phyloP scores from a whole-genome alignment of 768 basidiomycete genomes.

The Lactarius psammicola region DNA sequence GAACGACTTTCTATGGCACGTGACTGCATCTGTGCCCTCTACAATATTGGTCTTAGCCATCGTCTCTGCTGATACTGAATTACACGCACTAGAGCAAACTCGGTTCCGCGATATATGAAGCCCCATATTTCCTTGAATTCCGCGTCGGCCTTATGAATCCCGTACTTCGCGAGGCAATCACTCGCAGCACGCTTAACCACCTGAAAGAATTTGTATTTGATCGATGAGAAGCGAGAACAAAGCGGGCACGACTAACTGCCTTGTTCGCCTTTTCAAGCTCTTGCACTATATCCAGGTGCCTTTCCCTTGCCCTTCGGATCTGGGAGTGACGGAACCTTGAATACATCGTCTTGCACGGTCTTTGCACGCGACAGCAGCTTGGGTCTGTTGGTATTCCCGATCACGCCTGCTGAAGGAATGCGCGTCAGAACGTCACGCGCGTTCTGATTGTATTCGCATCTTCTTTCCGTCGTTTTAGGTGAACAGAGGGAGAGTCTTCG shows the following conservation, averaged over 20 bases:
- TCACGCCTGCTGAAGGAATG: constrained; percentile 36
- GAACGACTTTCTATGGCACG: constrained; percentile 26
- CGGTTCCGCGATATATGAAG: constrained; percentile 29
- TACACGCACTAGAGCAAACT: constrained; percentile 31
- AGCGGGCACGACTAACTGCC: constrained; percentile 42
- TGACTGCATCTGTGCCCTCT: constrained; percentile 28
- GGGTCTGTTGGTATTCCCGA: constrained; percentile 26
- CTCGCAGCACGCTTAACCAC: constrained; percentile 43
- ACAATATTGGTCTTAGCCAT: neutral
- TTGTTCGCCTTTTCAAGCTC: constrained; percentile 60
- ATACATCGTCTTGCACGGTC: constrained; percentile 29
- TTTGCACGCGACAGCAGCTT: constrained; percentile 23
- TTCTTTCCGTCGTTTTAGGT: constrained; percentile 32
- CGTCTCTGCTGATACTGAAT: neutral
- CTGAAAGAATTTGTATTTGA: constrained; percentile 29
- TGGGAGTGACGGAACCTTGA: constrained; percentile 22
- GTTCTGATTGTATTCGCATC: constrained; percentile 36
- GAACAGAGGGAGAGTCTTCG: constrained; percentile 23
- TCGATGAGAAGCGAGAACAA: neutral
- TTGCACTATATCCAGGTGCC: constrained; percentile 37
- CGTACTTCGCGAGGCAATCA: constrained; percentile 29
- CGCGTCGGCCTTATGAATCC: constrained; percentile 27
- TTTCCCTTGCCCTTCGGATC: constrained; percentile 37
- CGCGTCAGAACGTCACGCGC: constrained; percentile 42
- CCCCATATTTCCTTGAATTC: constrained; percentile 32